These are phyloP conservation scores for Arthrobotrys pseudoclavata DNA, from an alignment of 2,329 filamentous ascomycete genomes.

Conservation along the genomic window DNA sequence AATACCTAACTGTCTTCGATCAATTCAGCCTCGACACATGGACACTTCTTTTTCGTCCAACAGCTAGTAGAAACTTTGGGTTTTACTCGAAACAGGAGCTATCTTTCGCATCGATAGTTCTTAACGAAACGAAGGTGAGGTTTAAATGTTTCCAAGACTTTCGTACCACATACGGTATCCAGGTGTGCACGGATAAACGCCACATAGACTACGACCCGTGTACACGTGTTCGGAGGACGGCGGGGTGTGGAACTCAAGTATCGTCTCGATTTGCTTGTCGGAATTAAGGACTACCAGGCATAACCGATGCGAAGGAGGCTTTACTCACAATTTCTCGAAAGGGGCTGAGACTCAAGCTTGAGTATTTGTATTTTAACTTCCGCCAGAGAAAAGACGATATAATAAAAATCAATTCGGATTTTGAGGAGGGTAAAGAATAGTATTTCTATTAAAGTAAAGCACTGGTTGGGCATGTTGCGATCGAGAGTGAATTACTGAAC, in stretches of 20 bases:
- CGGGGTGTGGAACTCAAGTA: background rate
- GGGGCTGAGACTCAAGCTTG: too few relatives aligned
- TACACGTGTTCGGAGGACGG: background rate
- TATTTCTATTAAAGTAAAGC: too few relatives aligned
- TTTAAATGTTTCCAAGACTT: background rate
- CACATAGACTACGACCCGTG: slow-evolving; percentile 9
- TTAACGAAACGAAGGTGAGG: background rate
- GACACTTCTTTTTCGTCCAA: too few relatives aligned
- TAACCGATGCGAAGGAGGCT: background rate
- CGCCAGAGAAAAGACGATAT: too few relatives aligned
- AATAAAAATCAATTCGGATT: too few relatives aligned
- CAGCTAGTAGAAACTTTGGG: background rate
- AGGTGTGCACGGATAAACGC: slow-evolving; percentile 20
- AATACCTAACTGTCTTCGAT: too few relatives aligned
- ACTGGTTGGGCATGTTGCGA: background rate
- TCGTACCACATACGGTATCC: slow-evolving; percentile 8
- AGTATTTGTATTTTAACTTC: too few relatives aligned
- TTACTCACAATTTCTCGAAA: too few relatives aligned
- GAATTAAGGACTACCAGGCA: background rate
- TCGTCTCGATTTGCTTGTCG: background rate
- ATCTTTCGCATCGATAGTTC: background rate
- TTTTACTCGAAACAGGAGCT: background rate
- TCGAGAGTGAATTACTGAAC: background rate
- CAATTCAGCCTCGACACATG: too few relatives aligned
- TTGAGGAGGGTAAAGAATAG: too few relatives aligned